These are phyloP conservation scores for Linnemannia exigua DNA, from an alignment of 192 early-diverging fungal genomes.

Conservation along the genomic window DNA sequence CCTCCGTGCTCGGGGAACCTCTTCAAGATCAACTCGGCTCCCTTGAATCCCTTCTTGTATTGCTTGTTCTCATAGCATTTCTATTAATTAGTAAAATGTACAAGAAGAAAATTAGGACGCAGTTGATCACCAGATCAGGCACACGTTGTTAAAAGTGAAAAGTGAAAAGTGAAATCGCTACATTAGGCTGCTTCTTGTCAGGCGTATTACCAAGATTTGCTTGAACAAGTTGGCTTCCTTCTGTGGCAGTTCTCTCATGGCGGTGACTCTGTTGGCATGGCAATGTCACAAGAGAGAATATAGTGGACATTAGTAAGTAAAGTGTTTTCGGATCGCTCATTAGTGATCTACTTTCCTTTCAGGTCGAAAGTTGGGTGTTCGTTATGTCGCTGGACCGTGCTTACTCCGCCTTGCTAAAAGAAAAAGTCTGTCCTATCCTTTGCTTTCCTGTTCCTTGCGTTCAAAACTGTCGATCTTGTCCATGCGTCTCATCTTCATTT, in stretches of 20 bases:
- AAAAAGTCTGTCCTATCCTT: not conserved
- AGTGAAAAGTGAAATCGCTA: not conserved
- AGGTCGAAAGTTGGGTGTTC: not conserved
- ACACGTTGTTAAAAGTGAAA: too few species aligned
- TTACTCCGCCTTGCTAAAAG: not conserved
- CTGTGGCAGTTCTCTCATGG: slow-evolving; percentile 72
- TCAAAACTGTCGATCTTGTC: not conserved
- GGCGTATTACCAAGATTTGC: slow-evolving; percentile 72
- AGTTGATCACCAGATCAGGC: not conserved
- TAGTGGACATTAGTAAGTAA: not conserved
- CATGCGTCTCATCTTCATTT: not conserved
- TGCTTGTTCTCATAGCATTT: slow-evolving; percentile 96
- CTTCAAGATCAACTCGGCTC: slow-evolving; percentile 92
- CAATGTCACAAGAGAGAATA: not conserved
- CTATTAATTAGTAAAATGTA: slow-evolving; percentile 54
- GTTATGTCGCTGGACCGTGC: not conserved
- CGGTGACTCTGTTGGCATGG: not conserved
- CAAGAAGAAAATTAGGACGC: slow-evolving; percentile 6
- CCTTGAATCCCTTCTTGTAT: slow-evolving; percentile 95
- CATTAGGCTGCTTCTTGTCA: not conserved
- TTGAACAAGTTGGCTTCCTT: slow-evolving; percentile 83
- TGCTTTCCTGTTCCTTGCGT: not conserved
- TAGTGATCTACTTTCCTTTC: not conserved
- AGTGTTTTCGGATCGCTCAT: not conserved
- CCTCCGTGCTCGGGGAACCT: slow-evolving; percentile 94